Percentiles rank a stretch among this genome's conserved stretches.
These are phyloP conservation scores for Parasitella parasitica DNA, from an alignment of 371 early-diverging fungal species.

Conservation along the genomic window DNA sequence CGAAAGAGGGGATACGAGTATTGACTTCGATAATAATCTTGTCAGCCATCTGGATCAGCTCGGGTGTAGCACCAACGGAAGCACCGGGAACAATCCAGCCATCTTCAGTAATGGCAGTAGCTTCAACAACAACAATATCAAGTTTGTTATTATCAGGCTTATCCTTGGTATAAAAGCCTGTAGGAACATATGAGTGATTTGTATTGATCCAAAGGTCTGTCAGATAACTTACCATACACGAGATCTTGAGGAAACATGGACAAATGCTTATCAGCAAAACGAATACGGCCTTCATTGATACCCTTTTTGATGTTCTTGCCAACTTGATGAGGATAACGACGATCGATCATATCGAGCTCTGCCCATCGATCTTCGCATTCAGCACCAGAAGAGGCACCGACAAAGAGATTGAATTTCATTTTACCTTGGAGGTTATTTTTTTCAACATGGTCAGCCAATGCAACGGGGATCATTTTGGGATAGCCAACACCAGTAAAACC, in stretches of 20 bases:
- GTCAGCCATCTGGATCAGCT: conserved; percentile 53
- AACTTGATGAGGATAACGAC: conserved; percentile 60
- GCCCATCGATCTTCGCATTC: conserved; percentile 55
- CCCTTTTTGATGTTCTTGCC: conserved; percentile 54
- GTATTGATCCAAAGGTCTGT: neutral
- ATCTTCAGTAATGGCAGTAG: conserved; percentile 57
- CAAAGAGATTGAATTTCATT: conserved; percentile 55
- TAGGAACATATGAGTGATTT: neutral
- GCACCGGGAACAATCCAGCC: conserved; percentile 58
- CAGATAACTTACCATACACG: conserved; percentile 37
- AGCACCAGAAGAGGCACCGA: conserved; percentile 53
- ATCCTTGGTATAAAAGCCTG: conserved; percentile 50
- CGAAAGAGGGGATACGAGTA: conserved; percentile 53
- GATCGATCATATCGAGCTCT: conserved; percentile 51
- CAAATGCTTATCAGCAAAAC: conserved; percentile 60
- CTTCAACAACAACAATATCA: conserved; percentile 54
- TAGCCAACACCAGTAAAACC: conserved; percentile 58
- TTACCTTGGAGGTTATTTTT: conserved; percentile 52
- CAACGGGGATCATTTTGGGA: conserved; percentile 53
- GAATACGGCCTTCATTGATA: conserved; percentile 53
- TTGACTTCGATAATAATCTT: conserved; percentile 58
- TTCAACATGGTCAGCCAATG: conserved; percentile 55
- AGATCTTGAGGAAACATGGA: conserved; percentile 58
- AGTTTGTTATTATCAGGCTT: conserved; percentile 42
- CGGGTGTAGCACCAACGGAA: conserved; percentile 56